Base-by-base conservation (phyloP, 306 rosid species). In the Lithocarpus polystachyus region DNA sequence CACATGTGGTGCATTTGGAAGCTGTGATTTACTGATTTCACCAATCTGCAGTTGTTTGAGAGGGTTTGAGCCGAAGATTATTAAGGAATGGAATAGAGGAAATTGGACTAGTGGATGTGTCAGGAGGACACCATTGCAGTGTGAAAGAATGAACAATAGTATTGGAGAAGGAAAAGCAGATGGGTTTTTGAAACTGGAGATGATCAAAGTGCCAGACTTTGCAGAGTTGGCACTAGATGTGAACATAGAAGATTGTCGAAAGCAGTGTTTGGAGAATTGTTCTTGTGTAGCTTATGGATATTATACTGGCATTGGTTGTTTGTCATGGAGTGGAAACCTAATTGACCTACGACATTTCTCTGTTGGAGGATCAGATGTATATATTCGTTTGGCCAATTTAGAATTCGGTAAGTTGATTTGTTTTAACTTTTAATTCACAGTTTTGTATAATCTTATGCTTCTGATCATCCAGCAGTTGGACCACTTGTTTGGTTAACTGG, bases 201-300 rank as follows among this genome's bases (percentile, higher is more conserved):
- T 23, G 61, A 80, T 89, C n/a, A 89, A 90, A 80, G 78, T 87
- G 48, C 97, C 90, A 0, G 79, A 61, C 57, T 80, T 77, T 33
- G 82, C 82, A 11, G 62, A 80, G 26, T 20, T n/a, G 33, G 2
- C 74, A 0, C 43, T 37, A 0, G 23, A 26, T 56, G 64, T 26
- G 11, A 67, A 62, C 10, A 24, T 20, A 0, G 83, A 75, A 4
- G 10, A 1, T 1, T 83, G 89, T 55, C 56, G 35, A 76, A 70
- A 73, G 23, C 20, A 17, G 18, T 86, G 89, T 70, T 71, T 86
- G 65, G 29, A 72, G 55, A 77, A 77, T 23, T 80, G 85, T 60
- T 62, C 82, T 56, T 84, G 87, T 13, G 1, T 33, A 17, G 86
- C 87, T 0, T 84, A 84, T 28, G 68, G 86, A 18, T 26, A 37